These are phyloP conservation scores for Sclerotinia borealis DNA, from an alignment of 2,329 filamentous ascomycete genomes.

Conservation along the genomic window DNA sequence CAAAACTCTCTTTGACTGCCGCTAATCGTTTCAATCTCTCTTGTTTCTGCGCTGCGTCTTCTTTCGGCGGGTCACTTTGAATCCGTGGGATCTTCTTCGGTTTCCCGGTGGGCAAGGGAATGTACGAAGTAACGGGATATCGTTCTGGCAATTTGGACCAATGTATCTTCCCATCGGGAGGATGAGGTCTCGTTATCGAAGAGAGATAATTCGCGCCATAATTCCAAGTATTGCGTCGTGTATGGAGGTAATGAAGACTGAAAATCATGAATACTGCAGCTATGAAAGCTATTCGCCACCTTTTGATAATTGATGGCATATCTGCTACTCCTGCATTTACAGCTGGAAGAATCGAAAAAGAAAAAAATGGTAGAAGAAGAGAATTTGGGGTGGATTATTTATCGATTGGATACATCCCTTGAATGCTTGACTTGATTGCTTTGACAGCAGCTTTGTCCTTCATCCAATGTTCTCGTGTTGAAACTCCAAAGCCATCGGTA, in stretches of 20 bases:
- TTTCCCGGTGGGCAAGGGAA: constrained; percentile 26
- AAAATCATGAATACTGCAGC: constrained; percentile 20
- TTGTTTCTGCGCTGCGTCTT: constrained; percentile 21
- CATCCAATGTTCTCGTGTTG: not conserved
- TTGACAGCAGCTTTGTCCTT: constrained; percentile 1
- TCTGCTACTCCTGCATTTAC: not conserved
- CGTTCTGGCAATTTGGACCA: constrained; percentile 28
- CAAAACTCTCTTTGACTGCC: constrained; percentile 29
- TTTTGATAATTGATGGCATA: constrained; percentile 23
- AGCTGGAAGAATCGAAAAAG: not conserved
- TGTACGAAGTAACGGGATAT: constrained; percentile 26
- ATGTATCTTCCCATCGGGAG: constrained; percentile 52
- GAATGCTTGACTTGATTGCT: not conserved
- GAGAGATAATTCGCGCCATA: constrained; percentile 17
- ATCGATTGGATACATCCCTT: constrained; percentile 11
- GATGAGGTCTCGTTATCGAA: constrained; percentile 25
- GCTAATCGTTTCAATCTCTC: constrained; percentile 23
- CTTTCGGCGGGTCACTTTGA: constrained; percentile 22
- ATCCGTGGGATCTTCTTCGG: constrained; percentile 27
- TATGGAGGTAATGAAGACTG: constrained; percentile 25
- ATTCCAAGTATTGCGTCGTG: constrained; percentile 19
- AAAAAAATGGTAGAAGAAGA: not conserved
- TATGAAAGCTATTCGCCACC: constrained; percentile 25
- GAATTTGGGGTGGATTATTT: not conserved
- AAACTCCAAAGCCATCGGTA: not conserved